Percentiles rank a stretch among this genome's conserved stretches.
These are phyloP conservation scores for Hippophae tibetana DNA, from an alignment of 306 rosid genomes.

Conservation along the genomic window DNA sequence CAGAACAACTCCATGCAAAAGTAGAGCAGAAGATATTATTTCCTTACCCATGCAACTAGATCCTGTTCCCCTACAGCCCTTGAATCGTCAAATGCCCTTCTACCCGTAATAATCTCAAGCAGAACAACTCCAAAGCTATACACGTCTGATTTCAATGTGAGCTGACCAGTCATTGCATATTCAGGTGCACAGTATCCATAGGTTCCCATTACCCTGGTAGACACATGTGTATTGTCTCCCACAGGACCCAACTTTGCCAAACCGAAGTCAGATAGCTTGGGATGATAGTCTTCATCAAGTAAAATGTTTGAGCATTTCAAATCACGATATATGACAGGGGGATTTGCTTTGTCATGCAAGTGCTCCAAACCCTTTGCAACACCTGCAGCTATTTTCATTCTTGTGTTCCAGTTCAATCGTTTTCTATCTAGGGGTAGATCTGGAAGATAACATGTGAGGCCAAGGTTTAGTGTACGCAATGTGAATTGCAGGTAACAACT, in stretches of 20 bases:
- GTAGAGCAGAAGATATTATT: background rate
- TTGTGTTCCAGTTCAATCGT: conserved; percentile 72
- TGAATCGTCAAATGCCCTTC: conserved; percentile 75
- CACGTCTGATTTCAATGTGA: conserved; percentile 88
- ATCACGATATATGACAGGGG: conserved; percentile 96
- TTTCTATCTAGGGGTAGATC: conserved; percentile 65
- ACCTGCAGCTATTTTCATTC: conserved; percentile 93
- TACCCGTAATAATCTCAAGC: conserved; percentile 84
- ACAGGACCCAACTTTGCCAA: conserved; percentile 94
- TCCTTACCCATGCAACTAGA: conserved; percentile 91
- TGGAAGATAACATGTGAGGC: conserved; percentile 20
- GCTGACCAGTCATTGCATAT: conserved; percentile 88
- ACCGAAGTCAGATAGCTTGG: conserved; percentile 89
- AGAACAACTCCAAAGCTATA: conserved; percentile 95
- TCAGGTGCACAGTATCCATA: conserved; percentile 94
- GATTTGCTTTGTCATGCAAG: conserved; percentile 84
- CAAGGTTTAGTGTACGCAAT: no score
- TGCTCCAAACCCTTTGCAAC: conserved; percentile 84
- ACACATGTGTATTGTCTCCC: conserved; percentile 83
- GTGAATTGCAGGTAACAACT: no score
- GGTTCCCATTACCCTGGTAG: conserved; percentile 97
- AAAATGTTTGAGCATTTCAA: conserved; percentile 87
- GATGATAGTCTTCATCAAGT: conserved; percentile 75
- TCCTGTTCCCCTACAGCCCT: conserved; percentile 78
- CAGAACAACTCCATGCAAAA: background rate